Conservation (phyloP, 352 stramenopile species). For the Phytophthora palmivora region DNA sequence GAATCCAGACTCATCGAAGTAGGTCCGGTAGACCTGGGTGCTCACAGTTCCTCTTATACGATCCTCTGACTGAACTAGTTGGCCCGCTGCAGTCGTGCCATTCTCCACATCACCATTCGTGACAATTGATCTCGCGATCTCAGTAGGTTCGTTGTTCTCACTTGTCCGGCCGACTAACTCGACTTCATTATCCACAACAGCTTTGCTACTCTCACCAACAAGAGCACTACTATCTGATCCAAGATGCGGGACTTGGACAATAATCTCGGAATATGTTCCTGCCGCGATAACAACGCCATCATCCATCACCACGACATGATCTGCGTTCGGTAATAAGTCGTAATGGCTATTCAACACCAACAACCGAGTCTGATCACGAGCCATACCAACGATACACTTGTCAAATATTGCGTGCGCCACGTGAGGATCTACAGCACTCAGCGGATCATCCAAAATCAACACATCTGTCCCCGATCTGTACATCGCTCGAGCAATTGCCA, state of each 20-base stretch:
- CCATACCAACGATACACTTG: constrained; percentile 79
- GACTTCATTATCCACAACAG: too few relatives aligned
- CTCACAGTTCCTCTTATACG: constrained; percentile 37
- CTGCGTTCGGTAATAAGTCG: constrained; percentile 72
- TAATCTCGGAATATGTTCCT: constrained; percentile 75
- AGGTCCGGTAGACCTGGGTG: constrained; percentile 38
- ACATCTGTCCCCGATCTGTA: constrained; percentile 91
- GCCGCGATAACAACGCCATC: constrained; percentile 77
- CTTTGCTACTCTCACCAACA: neutral
- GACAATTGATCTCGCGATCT: neutral
- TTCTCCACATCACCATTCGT: neutral
- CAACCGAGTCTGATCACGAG: constrained; percentile 87
- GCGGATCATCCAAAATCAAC: constrained; percentile 94
- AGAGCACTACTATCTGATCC: neutral
- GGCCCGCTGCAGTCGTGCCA: constrained; percentile 1
- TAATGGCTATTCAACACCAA: constrained; percentile 93
- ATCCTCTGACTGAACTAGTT: constrained; percentile 36
- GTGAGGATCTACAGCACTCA: constrained; percentile 95
- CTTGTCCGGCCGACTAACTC: neutral
- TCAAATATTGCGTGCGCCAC: constrained; percentile 93
- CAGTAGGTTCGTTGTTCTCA: neutral
- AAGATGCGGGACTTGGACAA: constrained; percentile 39
- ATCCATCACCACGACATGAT: constrained; percentile 5
- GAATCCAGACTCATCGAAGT: too few relatives aligned
- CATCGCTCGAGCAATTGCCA: constrained; percentile 91